Percentiles rank a stretch among this genome's conserved stretches.
phyloP scores from a whole-genome alignment of 768 basidiomycete species.

The Clathrus columnatus region DNA sequence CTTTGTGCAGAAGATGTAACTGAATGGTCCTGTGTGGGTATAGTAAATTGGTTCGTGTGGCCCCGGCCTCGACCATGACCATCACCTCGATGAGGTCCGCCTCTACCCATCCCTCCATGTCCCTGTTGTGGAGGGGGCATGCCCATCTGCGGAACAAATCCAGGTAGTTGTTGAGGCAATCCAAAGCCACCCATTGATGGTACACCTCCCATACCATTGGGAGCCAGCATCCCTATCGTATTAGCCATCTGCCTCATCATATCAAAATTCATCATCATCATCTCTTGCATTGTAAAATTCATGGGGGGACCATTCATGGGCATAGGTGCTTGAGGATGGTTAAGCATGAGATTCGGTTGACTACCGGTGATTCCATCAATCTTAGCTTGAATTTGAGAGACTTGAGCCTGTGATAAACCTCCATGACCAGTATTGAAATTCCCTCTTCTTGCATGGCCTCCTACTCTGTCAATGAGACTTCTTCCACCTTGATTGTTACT shows the following conservation, averaged over 20 bases:
- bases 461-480: constrained; percentile 78
- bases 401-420: constrained; percentile 19
- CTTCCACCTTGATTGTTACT: constrained; percentile 26
- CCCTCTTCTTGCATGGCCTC: constrained; percentile 33
- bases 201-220: constrained; percentile 16
- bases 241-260: constrained; percentile 90
- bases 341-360: constrained; percentile 11
- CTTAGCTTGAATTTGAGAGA: constrained; percentile 53
- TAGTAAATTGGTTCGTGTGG: constrained; percentile 19
- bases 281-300: constrained; percentile 61
- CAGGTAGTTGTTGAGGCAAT: constrained; percentile 54
- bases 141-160: constrained; percentile 34
- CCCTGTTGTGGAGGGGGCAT: constrained; percentile 30
- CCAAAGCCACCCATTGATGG: constrained; percentile 44
- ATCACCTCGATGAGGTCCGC: constrained; percentile 12
- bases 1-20: constrained; percentile 14
- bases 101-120: background rate
- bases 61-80: constrained; percentile 33
- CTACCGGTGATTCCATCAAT: constrained; percentile 62
- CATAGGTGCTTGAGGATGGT: constrained; percentile 4
- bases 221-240: constrained; percentile 70
- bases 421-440: constrained; percentile 27
- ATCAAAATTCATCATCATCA: constrained; percentile 89
- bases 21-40: constrained; percentile 11
- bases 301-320: constrained; percentile 7